Evolutionary conservation across 2,329 filamentous ascomycete species (phyloP).

Genomic region (Diaporthe sp.): DNA sequence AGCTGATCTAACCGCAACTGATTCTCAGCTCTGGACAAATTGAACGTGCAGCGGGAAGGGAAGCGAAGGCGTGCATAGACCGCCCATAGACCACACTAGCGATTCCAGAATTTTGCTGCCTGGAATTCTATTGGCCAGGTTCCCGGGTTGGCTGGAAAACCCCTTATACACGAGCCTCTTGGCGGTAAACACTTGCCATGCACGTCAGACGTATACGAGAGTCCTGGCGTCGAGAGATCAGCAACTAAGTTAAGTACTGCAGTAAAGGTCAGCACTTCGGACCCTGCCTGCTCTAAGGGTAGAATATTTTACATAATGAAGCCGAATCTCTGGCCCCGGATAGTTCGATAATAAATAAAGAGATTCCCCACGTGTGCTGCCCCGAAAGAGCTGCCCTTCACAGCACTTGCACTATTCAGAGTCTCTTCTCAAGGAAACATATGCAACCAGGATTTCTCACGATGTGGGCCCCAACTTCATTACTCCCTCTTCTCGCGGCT

Average conservation of each 20-base stretch:
- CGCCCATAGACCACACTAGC: background rate
- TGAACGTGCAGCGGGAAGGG: background rate
- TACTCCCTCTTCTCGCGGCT: background rate
- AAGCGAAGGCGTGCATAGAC: background rate
- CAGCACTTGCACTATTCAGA: background rate
- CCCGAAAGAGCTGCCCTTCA: background rate
- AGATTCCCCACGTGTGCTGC: background rate
- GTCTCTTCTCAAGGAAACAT: background rate
- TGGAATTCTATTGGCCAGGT: background rate
- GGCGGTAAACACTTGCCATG: conserved; percentile 1
- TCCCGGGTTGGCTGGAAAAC: background rate
- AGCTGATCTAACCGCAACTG: background rate
- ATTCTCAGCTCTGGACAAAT: background rate
- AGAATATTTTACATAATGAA: background rate
- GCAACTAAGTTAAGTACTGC: background rate
- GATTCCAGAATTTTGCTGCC: background rate
- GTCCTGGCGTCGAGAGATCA: background rate
- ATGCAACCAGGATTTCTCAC: background rate
- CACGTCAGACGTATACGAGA: conserved; percentile 13
- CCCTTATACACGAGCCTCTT: background rate
- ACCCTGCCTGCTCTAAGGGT: background rate
- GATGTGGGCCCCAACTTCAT: background rate
- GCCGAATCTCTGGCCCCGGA: background rate
- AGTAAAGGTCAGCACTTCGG: background rate
- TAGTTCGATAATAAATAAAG: background rate